These are phyloP conservation scores for Actinomortierella ambigua DNA, from an alignment of 371 early-diverging fungal species.

Conservation along the genomic window DNA sequence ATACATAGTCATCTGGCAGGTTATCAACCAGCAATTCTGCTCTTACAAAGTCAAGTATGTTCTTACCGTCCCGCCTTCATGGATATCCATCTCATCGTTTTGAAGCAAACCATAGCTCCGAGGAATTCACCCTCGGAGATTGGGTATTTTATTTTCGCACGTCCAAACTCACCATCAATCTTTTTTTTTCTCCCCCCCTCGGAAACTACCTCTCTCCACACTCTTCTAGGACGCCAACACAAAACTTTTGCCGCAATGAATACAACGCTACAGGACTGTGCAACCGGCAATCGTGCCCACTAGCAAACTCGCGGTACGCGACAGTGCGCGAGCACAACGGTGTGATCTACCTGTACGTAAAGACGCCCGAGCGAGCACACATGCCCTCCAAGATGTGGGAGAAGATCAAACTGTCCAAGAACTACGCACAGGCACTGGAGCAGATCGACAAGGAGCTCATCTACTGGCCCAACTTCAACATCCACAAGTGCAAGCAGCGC, in stretches of 20 bases:
- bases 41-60: constrained; percentile 95
- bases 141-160: too few species aligned
- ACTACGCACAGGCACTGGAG: constrained; percentile 91
- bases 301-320: constrained; percentile 98
- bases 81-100: too few species aligned
- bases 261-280: constrained; percentile 99
- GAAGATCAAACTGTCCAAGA: constrained; percentile 88
- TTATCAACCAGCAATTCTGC: constrained; percentile 92
- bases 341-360: constrained; percentile 91
- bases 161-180: neutral
- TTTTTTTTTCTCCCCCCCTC: neutral
- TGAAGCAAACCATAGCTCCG: too few species aligned
- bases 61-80: neutral
- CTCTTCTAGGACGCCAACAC: constrained; percentile 71
- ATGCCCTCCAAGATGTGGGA: constrained; percentile 98
- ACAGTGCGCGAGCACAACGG: constrained; percentile 95
- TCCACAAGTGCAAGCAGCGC: constrained; percentile 99
- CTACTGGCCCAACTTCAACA: constrained; percentile 91
- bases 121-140: too few species aligned
- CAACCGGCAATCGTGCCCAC: constrained; percentile 96
- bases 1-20: constrained; percentile 93
- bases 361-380: constrained; percentile 98
- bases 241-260: constrained; percentile 96
- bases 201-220: neutral
- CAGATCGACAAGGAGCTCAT: constrained; percentile 94